A percentile compares a stretch with the other conserved stretches of the same genome.
phyloP scores from a whole-genome alignment of 139 green algal species.

The Mychonastes homosphaera region DNA sequence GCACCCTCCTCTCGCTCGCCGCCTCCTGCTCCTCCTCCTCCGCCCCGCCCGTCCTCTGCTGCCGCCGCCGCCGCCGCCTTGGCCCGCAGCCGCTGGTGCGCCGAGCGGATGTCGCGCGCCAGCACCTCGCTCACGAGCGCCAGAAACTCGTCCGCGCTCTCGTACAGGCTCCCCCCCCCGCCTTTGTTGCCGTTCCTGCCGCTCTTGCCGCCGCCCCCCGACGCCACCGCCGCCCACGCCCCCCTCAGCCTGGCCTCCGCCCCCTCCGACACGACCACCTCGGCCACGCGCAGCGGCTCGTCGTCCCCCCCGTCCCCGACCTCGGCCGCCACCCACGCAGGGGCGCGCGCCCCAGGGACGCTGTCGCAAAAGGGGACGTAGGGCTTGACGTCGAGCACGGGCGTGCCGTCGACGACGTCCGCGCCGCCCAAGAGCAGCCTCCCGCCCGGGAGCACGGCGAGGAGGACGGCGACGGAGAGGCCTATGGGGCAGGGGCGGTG shows the following conservation, averaged over 20 bases:
- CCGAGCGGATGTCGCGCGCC: constrained; percentile 53
- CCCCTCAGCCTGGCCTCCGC: background rate
- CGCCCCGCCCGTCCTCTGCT: background rate
- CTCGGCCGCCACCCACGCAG: constrained; percentile 60
- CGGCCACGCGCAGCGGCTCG: constrained; percentile 31
- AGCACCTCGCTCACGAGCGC: constrained; percentile 44
- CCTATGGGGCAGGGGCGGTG: constrained; percentile 75
- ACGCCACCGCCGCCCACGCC: background rate
- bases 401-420: constrained; percentile 83
- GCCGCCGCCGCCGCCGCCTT: background rate
- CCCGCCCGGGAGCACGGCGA: constrained; percentile 9
- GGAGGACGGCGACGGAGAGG: constrained; percentile 49
- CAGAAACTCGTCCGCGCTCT: constrained; percentile 7
- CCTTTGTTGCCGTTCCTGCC: constrained; percentile 1
- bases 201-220: background rate
- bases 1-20: background rate
- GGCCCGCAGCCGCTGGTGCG: constrained; percentile 46
- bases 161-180: constrained; percentile 20
- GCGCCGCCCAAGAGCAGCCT: constrained; percentile 57
- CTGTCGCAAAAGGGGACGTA: constrained; percentile 82
- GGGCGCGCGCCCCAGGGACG: constrained; percentile 46
- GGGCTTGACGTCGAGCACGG: constrained; percentile 89
- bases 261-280: constrained; percentile 15
- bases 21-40: constrained; percentile 2
- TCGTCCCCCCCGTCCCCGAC: constrained; percentile 31